A percentile compares a stretch with the other conserved stretches of the same genome.
phyloP scores from a whole-genome alignment of 257 asterid species.

The Jacaranda mimosifolia region DNA sequence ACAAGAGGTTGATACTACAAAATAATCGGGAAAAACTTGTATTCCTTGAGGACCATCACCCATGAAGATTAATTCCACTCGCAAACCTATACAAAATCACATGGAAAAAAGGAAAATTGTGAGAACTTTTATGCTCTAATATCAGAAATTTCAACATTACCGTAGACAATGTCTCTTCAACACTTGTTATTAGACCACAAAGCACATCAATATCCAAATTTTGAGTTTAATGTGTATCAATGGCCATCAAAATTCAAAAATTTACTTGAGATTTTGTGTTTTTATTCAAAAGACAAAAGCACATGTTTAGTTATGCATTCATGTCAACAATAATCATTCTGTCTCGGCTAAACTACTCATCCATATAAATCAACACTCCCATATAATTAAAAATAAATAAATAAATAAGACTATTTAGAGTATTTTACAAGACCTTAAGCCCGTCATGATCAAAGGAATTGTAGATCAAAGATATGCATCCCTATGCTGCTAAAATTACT shows the following conservation, averaged over 20 bases:
- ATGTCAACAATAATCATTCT: background rate
- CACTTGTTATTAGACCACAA: constrained; percentile 6
- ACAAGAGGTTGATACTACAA: constrained; percentile 59
- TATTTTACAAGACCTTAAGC: background rate
- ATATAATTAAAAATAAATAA: background rate
- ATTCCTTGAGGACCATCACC: constrained; percentile 83
- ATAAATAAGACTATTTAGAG: background rate
- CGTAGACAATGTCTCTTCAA: background rate
- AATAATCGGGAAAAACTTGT: constrained; percentile 62
- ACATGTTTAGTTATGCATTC: background rate
- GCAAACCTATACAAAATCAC: constrained; percentile 35
- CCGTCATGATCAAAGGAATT: constrained; percentile 6
- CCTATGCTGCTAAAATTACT: constrained; percentile 11
- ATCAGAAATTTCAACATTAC: constrained; percentile 8
- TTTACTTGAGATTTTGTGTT: background rate
- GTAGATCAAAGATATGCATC: background rate
- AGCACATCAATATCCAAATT: background rate
- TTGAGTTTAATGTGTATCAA: background rate
- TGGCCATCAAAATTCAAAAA: constrained; percentile 5
- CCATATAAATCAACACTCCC: background rate
- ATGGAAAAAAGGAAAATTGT: constrained; percentile 11
- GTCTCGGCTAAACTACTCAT: background rate
- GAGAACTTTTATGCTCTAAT: constrained; percentile 12
- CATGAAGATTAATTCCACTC: constrained; percentile 55
- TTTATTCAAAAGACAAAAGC: constrained; percentile 8